Evolutionary conservation across 2,329 filamentous ascomycete species (phyloP), one percentile per base, ranked within the genome.

Genomic region (Fusarium sp.): DNA sequence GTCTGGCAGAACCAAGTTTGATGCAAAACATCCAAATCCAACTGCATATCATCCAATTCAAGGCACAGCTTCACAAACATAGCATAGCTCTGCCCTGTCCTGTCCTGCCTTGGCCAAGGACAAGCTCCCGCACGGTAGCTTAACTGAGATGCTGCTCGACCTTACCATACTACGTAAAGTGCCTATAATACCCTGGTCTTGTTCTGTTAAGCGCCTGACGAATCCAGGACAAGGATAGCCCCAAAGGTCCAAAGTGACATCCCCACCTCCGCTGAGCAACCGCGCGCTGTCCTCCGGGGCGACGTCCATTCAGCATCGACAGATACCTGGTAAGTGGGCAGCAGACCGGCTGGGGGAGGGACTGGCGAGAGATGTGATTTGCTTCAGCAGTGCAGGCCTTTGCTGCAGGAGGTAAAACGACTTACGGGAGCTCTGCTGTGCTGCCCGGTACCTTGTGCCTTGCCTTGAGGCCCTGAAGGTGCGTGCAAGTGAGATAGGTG

Each of bases 241-340:
- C 73, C 38, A 62, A 48, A 52, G 51, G 44, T 66, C 71, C 67
- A 77, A 69, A 70, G 71, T 69, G 70, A 72, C 59, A 63, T 75
- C 75, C 47, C 77, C 77, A 78, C 77, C 75, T 78, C 72, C 74
- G 63, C 77, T 76, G 72, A 78, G 77, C 77, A 78, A 78, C 77
- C 75, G 72, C 77, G 66, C 65, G 66, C 70, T 49, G 62, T 39
- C 33, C 69, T 57, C 70, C 68, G 57, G 74, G 74, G 68, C 70
- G 65, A 76, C 70, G 57, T 69, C 76, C 76, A 78, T 69, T 78
- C 74, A 78, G 71, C 70, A 69, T 66, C 57, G 39, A 41, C 42
- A 57, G 56, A 63, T 65, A 72, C 65, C 67, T 77, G 56, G 57
- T 41, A 61, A 64, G 70, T 73, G 76, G 74, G 71, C 56, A 59